Base-by-base conservation (phyloP, 73 alveolate species). In the Paramecium tetraurelia region DNA sequence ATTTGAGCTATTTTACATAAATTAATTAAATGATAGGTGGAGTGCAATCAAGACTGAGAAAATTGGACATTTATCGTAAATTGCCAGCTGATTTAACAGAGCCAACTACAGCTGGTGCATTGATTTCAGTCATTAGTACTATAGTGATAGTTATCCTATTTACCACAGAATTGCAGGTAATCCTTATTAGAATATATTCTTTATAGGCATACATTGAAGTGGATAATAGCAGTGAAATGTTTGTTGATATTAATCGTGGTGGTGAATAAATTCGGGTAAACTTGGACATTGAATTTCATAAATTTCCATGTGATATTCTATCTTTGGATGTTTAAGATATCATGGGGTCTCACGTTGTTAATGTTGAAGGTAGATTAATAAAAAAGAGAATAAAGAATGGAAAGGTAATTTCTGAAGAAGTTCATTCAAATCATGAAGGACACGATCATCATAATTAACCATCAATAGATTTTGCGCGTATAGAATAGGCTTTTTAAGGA, bases 281-380 rank as follows among this genome's bases (percentile, higher is more conserved):
- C 80, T 38, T 98, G 12, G 99, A 98, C 92, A 90, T 98, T 3
- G 97, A 86, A 41, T 93, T 98, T 89, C 96, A 95, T 68, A 92
- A 93, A 76, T 95, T 97, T 89, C 99, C 99, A 6, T 99, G 99
- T 92, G 99, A 96, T 80, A 92, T 99, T 36, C 90, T 98, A 59
- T 94, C 99, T 80, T 95, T 99, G 18, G 99, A 98, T 95, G 99
- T 96, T 4, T 94, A 97, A 77, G 99, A 99, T 92, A 97, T 97
- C 27, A 89, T 99, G 97, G 99, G 99, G 14, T 96, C 99, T 84
- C 99, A 98, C 85, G 93, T 95, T 31, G 96, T 92, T 3, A 95
- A 95, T 85, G 92, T 95, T 18, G 95, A 93, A 46, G 99, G 98
- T 1, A 89, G 89, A 36, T 50, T 96, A 75, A 53, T 76, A 22